Base-by-base conservation (phyloP, 2,329 filamentous ascomycete genomes). In the Verticillium dahliae region DNA sequence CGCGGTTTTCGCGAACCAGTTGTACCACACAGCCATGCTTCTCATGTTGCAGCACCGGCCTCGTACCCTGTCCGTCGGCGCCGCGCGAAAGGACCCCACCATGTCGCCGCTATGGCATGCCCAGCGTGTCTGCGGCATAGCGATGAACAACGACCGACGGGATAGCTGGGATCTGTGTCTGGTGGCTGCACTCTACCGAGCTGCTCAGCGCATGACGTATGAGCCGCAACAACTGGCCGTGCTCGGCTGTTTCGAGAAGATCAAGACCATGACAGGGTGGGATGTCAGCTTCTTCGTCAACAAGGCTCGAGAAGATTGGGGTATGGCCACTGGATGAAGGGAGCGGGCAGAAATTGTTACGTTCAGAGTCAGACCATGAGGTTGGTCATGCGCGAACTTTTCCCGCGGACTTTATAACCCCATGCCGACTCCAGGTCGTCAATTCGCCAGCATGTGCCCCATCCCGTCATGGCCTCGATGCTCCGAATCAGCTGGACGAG, bases 1-100 rank as follows among this genome's bases (percentile, higher is more conserved):
- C 13, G 70, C 77, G 0, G 68, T 84, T 18, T 68, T 83, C 0
- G 82, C 80, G 2, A 85, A 84, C 63, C 82, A 85, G 65, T 71
- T 85, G 2, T 85, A 84, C 66, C 83, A 85, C 65, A 82, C 82
- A 1, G 80, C 81, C 2, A 81, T 82, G 73, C 68, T 84, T 7
- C 68, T 84, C 0, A 70, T 85, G 61, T 74, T 85, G 18, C 80
- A 80, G 61, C 76, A 79, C 65, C 80, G 78, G 62, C 82, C 83
- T 18, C 75, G 78, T 4, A 80, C 76, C 2, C 68, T 77, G 4
- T 70, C 69, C 7, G 67, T 71, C 1, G 66, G 70, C 13, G 69
- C 27, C 27, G 27, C 70, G 27, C 69, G 71, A 7, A 69, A 62
- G 65, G 75, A 66, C 57, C 72, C 62, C 60, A 60, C 72, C 1